phyloP scores from a whole-genome alignment of 768 basidiomycete genomes.

The Hortiboletus campestris region DNA sequence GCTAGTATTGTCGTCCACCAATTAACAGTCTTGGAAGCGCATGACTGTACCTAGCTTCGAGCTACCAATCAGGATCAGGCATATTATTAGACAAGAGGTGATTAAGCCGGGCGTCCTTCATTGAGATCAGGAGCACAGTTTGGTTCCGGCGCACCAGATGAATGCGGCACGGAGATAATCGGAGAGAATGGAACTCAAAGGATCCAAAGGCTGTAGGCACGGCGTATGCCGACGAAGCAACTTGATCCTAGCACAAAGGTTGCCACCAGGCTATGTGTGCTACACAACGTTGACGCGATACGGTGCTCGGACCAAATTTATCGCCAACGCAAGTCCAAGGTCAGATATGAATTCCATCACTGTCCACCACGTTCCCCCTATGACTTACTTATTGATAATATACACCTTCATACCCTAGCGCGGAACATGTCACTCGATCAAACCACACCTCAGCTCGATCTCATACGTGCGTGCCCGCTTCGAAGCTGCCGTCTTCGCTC shows the following conservation, averaged over 20 bases:
- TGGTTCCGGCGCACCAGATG: background rate
- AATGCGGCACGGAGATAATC: background rate
- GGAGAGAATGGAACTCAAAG: slow-evolving; percentile 1
- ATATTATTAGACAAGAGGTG: background rate
- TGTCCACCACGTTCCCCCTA: background rate
- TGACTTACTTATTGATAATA: too few species aligned
- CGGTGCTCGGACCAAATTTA: too few species aligned
- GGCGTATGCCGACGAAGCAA: too few species aligned
- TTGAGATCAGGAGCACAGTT: background rate
- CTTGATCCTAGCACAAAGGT: background rate
- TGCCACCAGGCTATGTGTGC: too few species aligned
- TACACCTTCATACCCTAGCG: background rate
- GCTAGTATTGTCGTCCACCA: too few species aligned
- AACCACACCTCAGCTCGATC: slow-evolving; percentile 35
- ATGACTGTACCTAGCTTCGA: background rate
- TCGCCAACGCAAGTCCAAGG: background rate
- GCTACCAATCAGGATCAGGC: background rate
- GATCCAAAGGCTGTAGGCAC: too few species aligned
- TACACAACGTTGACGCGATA: background rate
- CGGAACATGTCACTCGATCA: slow-evolving; percentile 4
- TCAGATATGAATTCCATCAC: background rate
- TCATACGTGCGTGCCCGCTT: slow-evolving; percentile 19
- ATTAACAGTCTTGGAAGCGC: background rate
- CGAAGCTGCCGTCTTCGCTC: slow-evolving; percentile 26
- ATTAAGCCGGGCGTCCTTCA: background rate